phyloP scores from a whole-genome alignment of 768 basidiomycete genomes.

The Pleurotus ostreatus region DNA sequence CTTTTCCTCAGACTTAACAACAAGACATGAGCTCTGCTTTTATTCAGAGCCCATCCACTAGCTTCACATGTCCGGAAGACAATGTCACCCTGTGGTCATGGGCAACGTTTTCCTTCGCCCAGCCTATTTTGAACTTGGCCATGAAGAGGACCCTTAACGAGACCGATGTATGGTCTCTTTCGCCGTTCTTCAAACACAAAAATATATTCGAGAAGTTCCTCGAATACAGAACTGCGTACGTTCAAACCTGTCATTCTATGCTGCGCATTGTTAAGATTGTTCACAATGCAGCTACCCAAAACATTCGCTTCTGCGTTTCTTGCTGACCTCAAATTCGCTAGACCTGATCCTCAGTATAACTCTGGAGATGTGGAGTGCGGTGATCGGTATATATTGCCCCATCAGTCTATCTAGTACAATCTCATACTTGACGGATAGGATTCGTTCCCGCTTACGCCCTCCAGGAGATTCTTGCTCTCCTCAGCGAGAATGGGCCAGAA shows the following conservation, averaged over 20 bases:
- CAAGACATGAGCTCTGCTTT: constrained; percentile 6
- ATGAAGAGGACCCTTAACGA: constrained; percentile 44
- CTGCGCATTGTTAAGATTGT: neutral
- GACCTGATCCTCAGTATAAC: constrained; percentile 59
- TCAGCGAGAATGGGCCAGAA: constrained; percentile 38
- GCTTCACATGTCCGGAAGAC: constrained; percentile 60
- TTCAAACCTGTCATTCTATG: neutral
- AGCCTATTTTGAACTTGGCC: constrained; percentile 56
- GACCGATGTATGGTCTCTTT: constrained; percentile 57
- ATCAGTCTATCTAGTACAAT: neutral
- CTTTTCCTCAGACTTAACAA: constrained; percentile 4
- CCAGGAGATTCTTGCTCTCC: constrained; percentile 51
- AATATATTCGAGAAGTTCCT: constrained; percentile 64
- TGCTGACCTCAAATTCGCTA: constrained; percentile 63
- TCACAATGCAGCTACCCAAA: constrained; percentile 38
- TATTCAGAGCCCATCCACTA: constrained; percentile 43
- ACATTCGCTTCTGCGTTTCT: constrained; percentile 57
- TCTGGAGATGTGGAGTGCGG: constrained; percentile 58
- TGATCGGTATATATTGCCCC: constrained; percentile 35
- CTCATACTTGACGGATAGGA: constrained; percentile 29
- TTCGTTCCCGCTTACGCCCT: constrained; percentile 67
- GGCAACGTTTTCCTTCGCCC: constrained; percentile 60
- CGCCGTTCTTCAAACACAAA: constrained; percentile 64
- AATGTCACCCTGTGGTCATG: constrained; percentile 61
- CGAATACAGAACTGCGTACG: constrained; percentile 42